Conservation (phyloP, 768 basidiomycete genomes). For the Cubamyces sp. region DNA sequence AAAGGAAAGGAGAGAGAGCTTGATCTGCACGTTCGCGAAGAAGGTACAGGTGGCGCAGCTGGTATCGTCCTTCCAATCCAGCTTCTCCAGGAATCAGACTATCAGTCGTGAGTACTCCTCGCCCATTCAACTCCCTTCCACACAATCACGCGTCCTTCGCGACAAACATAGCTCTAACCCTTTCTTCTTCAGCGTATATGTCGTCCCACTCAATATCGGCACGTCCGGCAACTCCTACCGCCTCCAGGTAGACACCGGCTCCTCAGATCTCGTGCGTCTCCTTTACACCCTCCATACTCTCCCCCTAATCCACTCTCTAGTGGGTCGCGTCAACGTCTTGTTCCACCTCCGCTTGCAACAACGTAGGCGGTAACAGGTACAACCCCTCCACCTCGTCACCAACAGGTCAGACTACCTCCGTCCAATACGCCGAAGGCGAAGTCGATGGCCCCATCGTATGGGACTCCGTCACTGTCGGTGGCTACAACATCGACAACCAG, state of each 20-base stretch:
- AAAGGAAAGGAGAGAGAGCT: constrained; percentile 18
- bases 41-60: constrained; percentile 50
- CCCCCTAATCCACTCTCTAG: constrained; percentile 39
- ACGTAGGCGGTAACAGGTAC: constrained; percentile 53
- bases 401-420: constrained; percentile 49
- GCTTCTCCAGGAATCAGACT: constrained; percentile 55
- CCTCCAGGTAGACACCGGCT: constrained; percentile 81
- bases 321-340: constrained; percentile 79
- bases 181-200: constrained; percentile 55
- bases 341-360: constrained; percentile 53
- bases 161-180: constrained; percentile 4
- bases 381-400: constrained; percentile 52
- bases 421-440: constrained; percentile 62
- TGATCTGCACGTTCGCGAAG: constrained; percentile 28
- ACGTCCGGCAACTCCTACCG: constrained; percentile 46
- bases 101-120: constrained; percentile 58
- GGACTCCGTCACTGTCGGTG: constrained; percentile 66
- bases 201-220: constrained; percentile 62
- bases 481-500: constrained; percentile 65
- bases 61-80: constrained; percentile 65
- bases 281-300: constrained; percentile 3
- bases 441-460: constrained; percentile 69
- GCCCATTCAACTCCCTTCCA: background rate
- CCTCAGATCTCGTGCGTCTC: constrained; percentile 70
- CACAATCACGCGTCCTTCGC: background rate